Evolutionary conservation across 345 rosid species (phyloP).

Genomic region (Schrenkiella parvula): DNA sequence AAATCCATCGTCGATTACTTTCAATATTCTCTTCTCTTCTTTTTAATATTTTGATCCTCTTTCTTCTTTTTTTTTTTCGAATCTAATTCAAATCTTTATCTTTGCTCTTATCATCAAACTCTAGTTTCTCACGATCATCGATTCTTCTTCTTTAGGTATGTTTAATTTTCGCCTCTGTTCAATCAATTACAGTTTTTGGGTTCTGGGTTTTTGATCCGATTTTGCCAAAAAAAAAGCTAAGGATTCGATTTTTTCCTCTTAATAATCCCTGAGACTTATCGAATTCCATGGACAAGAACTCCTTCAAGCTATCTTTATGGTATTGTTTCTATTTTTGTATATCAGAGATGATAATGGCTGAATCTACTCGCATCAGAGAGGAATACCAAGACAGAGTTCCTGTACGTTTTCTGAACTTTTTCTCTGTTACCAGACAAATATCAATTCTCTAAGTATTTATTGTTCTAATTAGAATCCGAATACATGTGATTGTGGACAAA

Average conservation of each 20-base stretch:
- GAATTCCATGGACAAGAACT: conserved; percentile 59
- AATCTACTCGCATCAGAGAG: conserved; percentile 32
- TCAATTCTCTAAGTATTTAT: neutral
- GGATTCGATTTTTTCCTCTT: neutral
- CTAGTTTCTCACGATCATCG: neutral
- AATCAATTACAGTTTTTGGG: neutral
- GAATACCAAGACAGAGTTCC: conserved; percentile 32
- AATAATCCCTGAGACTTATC: conserved; percentile 9
- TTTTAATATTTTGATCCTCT: neutral
- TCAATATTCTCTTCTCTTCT: conserved; percentile 23
- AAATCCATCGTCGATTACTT: conserved; percentile 9
- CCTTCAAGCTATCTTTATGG: conserved; percentile 80
- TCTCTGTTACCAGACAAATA: neutral
- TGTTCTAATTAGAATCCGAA: neutral
- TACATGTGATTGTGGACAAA: conserved; percentile 81
- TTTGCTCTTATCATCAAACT: neutral
- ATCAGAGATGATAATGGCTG: conserved; percentile 33
- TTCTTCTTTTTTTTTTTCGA: neutral
- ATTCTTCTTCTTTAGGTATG: neutral
- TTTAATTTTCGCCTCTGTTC: neutral
- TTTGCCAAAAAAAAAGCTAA: neutral
- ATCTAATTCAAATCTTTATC: neutral
- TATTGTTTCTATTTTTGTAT: neutral
- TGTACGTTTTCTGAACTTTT: neutral
- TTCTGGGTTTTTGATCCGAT: conserved; percentile 8